Percentiles rank a stretch among this genome's conserved stretches.
Evolutionary conservation across 495 filamentous ascomycete genomes (phyloP).

Genomic region (Aspergillus nanangensis): DNA sequence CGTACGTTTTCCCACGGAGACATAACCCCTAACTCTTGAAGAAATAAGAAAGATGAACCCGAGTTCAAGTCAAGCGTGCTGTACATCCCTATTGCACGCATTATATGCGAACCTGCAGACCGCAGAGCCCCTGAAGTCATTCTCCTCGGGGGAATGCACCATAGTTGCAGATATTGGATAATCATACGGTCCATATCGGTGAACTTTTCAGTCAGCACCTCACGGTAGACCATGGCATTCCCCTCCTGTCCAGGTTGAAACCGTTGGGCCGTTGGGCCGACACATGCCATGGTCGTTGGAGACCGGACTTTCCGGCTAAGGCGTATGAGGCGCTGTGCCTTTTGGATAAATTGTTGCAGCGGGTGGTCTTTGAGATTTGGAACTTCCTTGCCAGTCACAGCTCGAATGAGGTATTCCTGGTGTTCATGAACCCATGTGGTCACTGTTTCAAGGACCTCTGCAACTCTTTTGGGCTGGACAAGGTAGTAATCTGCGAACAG

Average conservation of each 20-base stretch:
- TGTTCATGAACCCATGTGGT: constrained; percentile 54
- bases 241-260: constrained; percentile 31
- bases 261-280: constrained; percentile 42
- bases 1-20: constrained; percentile 73
- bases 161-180: constrained; percentile 67
- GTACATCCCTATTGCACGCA: constrained; percentile 71
- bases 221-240: constrained; percentile 36
- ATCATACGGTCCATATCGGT: constrained; percentile 49
- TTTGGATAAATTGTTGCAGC: constrained; percentile 56
- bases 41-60: constrained; percentile 59
- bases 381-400: constrained; percentile 16
- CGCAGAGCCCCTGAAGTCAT: constrained; percentile 50
- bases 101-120: constrained; percentile 62
- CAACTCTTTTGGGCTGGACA: constrained; percentile 46
- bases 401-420: constrained; percentile 39
- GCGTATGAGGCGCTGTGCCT: constrained; percentile 61
- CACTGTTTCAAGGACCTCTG: constrained; percentile 42
- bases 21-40: constrained; percentile 84
- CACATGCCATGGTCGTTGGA: constrained; percentile 51
- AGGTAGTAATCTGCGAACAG: constrained; percentile 35
- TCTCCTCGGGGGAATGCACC: constrained; percentile 38
- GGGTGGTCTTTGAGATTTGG: constrained; percentile 25
- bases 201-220: constrained; percentile 32
- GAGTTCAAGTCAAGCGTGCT: constrained; percentile 48
- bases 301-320: constrained; percentile 59